phyloP scores from a whole-genome alignment of 2,329 filamentous ascomycete genomes.

The Graphilbum ipis-grandicollis region DNA sequence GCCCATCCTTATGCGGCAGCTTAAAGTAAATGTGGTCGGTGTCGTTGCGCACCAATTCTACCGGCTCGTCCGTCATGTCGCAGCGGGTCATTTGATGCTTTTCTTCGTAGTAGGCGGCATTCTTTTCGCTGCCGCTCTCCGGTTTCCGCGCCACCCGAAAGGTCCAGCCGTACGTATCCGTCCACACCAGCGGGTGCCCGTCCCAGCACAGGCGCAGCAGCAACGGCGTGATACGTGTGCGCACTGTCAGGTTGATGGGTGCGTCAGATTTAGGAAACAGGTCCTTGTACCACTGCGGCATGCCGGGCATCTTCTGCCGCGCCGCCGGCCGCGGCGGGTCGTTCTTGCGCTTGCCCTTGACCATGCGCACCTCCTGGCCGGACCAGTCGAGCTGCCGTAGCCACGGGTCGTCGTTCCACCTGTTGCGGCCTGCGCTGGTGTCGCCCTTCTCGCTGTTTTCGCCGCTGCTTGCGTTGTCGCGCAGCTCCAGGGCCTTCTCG shows the following conservation, averaged over 20 bases:
- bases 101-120: slow-evolving; percentile 19
- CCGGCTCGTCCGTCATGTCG: slow-evolving; percentile 60
- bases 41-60: slow-evolving; percentile 49
- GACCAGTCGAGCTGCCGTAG: slow-evolving; percentile 89
- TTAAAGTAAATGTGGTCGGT: slow-evolving; percentile 61
- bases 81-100: slow-evolving; percentile 57
- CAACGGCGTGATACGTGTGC: slow-evolving; percentile 74
- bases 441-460: no score
- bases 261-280: slow-evolving; percentile 54
- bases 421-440: no score
- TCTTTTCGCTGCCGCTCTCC: no score
- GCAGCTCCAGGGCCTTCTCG: slow-evolving; percentile 60
- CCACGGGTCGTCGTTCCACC: slow-evolving; percentile 76
- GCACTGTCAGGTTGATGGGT: slow-evolving; percentile 63
- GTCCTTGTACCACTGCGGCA: slow-evolving; percentile 93
- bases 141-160: slow-evolving; percentile 57
- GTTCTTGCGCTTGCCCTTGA: slow-evolving; percentile 75
- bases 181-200: slow-evolving; percentile 79
- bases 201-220: slow-evolving; percentile 79
- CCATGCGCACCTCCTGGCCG: slow-evolving; percentile 79
- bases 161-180: slow-evolving; percentile 82
- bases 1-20: slow-evolving; percentile 89
- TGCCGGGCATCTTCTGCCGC: slow-evolving; percentile 83
- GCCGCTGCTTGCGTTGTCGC: no score
- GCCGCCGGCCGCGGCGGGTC: slow-evolving; percentile 63